Conservation (phyloP, 2,329 filamentous ascomycete species). For the Fusarium foetens region DNA sequence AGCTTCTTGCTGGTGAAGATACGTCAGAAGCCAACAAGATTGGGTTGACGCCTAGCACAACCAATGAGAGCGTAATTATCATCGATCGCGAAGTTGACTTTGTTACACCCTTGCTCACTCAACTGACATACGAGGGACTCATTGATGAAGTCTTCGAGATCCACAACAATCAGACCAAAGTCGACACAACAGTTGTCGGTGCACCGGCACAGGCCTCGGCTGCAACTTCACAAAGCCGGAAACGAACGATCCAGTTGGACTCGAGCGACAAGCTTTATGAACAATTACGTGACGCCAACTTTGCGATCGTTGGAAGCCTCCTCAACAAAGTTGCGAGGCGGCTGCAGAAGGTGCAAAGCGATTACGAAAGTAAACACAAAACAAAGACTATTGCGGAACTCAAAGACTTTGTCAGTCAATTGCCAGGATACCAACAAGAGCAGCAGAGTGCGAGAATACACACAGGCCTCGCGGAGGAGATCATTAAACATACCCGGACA, state of each 20-base stretch:
- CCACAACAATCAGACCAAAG: slow-evolving; percentile 89
- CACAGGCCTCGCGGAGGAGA: slow-evolving; percentile 91
- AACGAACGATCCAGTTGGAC: slow-evolving; percentile 89
- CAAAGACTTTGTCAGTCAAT: slow-evolving; percentile 92
- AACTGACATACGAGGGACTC: slow-evolving; percentile 95
- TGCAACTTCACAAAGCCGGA: slow-evolving; percentile 69
- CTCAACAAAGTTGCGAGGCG: slow-evolving; percentile 92
- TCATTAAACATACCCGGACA: slow-evolving; percentile 90
- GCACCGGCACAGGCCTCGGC: slow-evolving; percentile 71
- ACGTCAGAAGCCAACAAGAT: slow-evolving; percentile 68
- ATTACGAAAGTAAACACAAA: slow-evolving; percentile 90
- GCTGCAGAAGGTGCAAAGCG: slow-evolving; percentile 81
- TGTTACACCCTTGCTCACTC: slow-evolving; percentile 89
- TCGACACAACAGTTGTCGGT: slow-evolving; percentile 90
- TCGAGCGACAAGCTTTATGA: slow-evolving; percentile 89
- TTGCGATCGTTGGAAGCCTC: slow-evolving; percentile 89
- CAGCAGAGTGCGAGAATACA: slow-evolving; percentile 93
- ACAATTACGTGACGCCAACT: slow-evolving; percentile 90
- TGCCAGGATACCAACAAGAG: slow-evolving; percentile 92
- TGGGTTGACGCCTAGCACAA: slow-evolving; percentile 84
- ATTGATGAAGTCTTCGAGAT: slow-evolving; percentile 95
- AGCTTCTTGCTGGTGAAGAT: slow-evolving; percentile 83
- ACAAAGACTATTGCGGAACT: slow-evolving; percentile 91
- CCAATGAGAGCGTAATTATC: slow-evolving; percentile 90
- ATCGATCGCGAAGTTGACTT: slow-evolving; percentile 96